Base-by-base conservation (phyloP, 208 protist species). In the Leishmania tarentolae region DNA sequence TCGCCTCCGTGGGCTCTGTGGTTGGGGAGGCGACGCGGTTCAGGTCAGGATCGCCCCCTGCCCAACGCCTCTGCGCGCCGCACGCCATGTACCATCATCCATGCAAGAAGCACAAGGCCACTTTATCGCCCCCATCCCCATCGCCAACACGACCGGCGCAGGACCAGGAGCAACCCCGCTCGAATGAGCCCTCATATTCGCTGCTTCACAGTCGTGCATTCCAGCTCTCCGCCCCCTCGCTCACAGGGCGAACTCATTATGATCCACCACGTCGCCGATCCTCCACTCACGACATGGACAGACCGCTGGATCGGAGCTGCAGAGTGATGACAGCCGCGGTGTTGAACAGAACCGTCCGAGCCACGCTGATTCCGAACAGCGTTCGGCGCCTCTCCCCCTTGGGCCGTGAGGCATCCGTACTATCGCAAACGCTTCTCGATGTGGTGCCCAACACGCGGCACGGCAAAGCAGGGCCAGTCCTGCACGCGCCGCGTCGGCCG, bases 331-430 rank as follows among this genome's bases (percentile, higher is more conserved):
- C 9, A 37, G 6, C 68, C 4, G 68, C 42, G 24, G 40, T 31
- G 65, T 35, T 19, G 42, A 24, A 15, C 40, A 50, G 40, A 47
- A 52, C 68, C 21, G 11, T n/a, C 21, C 47, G 47, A 0, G 31
- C 71, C 5, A 35, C 35, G 17, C 35, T 21, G 24, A 31, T 21
- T 3, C 44, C 40, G 44, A 7, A n/a, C 69, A 28, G 44, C 17
- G 40, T 35, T 8, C 69, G 44, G 28, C 69, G 44, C 44, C 69
- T 74, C 69, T 47, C 69, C 40, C 69, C 69, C 44, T 53, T 74
- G 71, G 47, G 13, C 47, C 21, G 47, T 17, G 71, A 75, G 47
- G 50, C 50, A 13, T 31, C n/a, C 31, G 71, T 28, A n/a, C 47
- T 13, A 37, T 59, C 71, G 47, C 71, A 42, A 6, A n/a, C 37